Conservation (phyloP, 805 yeast species). For the Starmera quercuum region DNA sequence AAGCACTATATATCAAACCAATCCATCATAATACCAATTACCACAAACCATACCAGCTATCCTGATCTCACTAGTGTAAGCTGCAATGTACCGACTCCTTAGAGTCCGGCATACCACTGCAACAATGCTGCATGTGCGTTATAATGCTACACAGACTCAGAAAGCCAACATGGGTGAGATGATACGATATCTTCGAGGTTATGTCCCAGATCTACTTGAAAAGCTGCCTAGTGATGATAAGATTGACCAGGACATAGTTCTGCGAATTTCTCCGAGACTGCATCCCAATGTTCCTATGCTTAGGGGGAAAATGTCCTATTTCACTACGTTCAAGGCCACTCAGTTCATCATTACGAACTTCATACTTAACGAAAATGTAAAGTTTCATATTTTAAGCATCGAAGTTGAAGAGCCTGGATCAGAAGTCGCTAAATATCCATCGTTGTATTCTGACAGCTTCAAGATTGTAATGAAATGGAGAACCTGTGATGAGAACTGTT, state of each 20-base stretch:
- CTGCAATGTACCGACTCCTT: too few species aligned
- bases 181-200: slow-evolving; percentile 36
- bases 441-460: slow-evolving; percentile 24
- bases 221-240: slow-evolving; percentile 34
- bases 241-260: slow-evolving; percentile 37
- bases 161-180: slow-evolving; percentile 45
- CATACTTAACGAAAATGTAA: slow-evolving; percentile 43
- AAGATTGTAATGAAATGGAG: slow-evolving; percentile 50
- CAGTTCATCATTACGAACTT: slow-evolving; percentile 47
- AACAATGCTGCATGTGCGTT: too few species aligned
- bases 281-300: slow-evolving; percentile 47
- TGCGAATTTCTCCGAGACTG: slow-evolving; percentile 51
- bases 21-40: too few species aligned
- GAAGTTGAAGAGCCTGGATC: slow-evolving; percentile 10
- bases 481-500: slow-evolving; percentile 47
- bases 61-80: too few species aligned
- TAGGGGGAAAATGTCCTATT: slow-evolving; percentile 48
- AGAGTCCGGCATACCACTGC: too few species aligned
- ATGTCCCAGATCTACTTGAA: slow-evolving; percentile 45
- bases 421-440: slow-evolving; percentile 5
- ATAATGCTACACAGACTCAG: neutral
- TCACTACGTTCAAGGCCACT: slow-evolving; percentile 48
- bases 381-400: slow-evolving; percentile 43
- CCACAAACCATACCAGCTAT: too few species aligned
- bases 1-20: too few species aligned